phyloP scores from a whole-genome alignment of 2,329 filamentous ascomycete genomes.

The Pseudofabraea citricarpa region DNA sequence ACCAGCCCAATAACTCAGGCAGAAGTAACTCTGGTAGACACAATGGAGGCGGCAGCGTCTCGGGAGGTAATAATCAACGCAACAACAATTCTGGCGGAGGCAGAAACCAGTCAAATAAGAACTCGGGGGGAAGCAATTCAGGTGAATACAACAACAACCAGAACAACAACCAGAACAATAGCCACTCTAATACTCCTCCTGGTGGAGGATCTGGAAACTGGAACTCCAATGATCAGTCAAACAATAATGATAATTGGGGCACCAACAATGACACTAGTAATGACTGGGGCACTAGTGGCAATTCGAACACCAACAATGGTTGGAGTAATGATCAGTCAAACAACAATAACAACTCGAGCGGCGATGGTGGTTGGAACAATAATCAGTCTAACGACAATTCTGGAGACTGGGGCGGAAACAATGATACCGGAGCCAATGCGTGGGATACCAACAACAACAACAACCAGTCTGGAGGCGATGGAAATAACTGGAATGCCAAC shows the following conservation, averaged over 20 bases:
- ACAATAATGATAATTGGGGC: too few species aligned
- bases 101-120: background rate
- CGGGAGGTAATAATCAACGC: constrained; percentile 3
- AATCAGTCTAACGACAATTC: constrained; percentile 5
- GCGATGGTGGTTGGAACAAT: too few species aligned
- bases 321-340: constrained; percentile 11
- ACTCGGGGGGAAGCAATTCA: background rate
- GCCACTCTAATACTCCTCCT: constrained; percentile 2
- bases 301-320: constrained; percentile 5
- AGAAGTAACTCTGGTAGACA: background rate
- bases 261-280: too few species aligned
- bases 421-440: constrained; percentile 1
- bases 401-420: constrained; percentile 7
- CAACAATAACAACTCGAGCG: constrained; percentile 6
- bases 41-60: background rate
- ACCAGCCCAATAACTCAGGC: too few species aligned
- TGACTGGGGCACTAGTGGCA: constrained; percentile 3
- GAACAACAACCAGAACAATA: constrained; percentile 9
- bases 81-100: constrained; percentile 2
- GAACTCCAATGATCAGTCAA: constrained; percentile 3
- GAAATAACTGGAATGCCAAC: constrained; percentile 1
- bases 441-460: constrained; percentile 6
- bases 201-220: constrained; percentile 4
- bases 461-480: constrained; percentile 6
- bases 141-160: constrained; percentile 4